These are phyloP conservation scores for Murraya koenigii DNA, from an alignment of 345 rosid species.

Conservation along the genomic window DNA sequence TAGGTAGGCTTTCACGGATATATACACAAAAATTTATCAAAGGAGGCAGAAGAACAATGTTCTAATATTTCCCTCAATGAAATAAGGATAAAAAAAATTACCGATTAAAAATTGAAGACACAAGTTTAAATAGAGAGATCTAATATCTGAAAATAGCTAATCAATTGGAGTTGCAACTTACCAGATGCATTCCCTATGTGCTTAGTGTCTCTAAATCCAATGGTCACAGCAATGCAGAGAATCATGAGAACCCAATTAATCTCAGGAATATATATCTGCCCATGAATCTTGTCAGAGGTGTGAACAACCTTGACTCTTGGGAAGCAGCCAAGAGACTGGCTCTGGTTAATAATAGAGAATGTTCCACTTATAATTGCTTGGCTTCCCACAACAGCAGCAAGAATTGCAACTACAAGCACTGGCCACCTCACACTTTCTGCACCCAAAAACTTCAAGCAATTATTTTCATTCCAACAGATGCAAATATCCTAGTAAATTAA, in stretches of 20 bases:
- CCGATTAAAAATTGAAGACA: neutral
- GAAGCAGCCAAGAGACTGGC: constrained; percentile 98
- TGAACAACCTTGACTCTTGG: constrained; percentile 97
- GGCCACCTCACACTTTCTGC: constrained; percentile 82
- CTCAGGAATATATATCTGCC: constrained; percentile 98
- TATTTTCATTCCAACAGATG: neutral
- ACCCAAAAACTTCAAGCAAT: constrained; percentile 21
- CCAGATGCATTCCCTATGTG: constrained; percentile 98
- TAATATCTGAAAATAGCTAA: neutral
- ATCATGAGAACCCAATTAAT: constrained; percentile 98
- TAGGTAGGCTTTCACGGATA: neutral
- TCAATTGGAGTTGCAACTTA: constrained; percentile 10
- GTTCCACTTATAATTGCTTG: constrained; percentile 99
- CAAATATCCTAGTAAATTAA: neutral
- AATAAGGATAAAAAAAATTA: neutral
- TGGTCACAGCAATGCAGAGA: constrained; percentile 95
- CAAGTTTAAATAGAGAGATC: neutral
- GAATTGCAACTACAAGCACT: constrained; percentile 81
- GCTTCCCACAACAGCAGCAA: constrained; percentile 98
- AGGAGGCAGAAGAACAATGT: neutral
- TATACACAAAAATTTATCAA: neutral
- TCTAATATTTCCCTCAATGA: neutral
- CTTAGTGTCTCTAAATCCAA: constrained; percentile 95
- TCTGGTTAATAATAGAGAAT: constrained; percentile 97
- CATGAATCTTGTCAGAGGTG: constrained; percentile 96